Evolutionary conservation across 192 early-diverging fungal genomes (phyloP), one percentile per base, ranked within the genome.

Genomic region (Linnemannia zychae): DNA sequence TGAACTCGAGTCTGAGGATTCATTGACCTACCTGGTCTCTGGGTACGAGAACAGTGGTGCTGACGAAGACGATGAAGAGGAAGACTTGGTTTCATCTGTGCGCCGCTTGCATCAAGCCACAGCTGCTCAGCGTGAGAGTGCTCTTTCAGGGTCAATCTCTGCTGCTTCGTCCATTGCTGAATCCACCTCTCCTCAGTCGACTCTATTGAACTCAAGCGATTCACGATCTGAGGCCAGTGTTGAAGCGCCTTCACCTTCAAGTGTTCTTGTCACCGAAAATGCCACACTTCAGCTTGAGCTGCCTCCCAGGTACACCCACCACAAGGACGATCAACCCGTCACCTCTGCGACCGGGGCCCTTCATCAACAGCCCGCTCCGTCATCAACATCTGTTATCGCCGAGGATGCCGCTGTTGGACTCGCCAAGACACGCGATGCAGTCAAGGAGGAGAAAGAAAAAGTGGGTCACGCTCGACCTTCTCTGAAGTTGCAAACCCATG

Each of bases 401-500:
- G 37, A 46, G 16, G n/a, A 18, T 20, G n/a, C 24, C 9, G 38
- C 44, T 12, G 4, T 48, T 6, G 24, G 2, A 31, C 11, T 46
- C 13, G 69, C 37, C 49, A 46, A 44, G n/a, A 2, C 31, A 33
- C 60, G 57, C 22, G 28, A 79, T 44, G 47, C 40, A 20, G 49
- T 67, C 60, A 72, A 18, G 36, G 52, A 28, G 15, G 13, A 69
- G 52, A 57, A 74, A 2, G 72, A 50, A 11, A 50, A 33, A 5
- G 65, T 22, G 18, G 7, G 7, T 4, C 2, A 70, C 0, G 63
- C 18, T 20, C 47, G 47, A 48, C 75, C 76, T 15, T 60, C 67
- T 5, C 36, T 85, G 47, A 85, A 60, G 1, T 36, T 85, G 16
- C 77, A 85, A 47, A 85, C 82, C 1, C 72, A 74, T 3, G 24